These are phyloP conservation scores for cucumber (Cucumis sativus) DNA, from an alignment of 306 rosid species.

Conservation along the genomic window Cucumber_9930_V3 NC_026661.2:17214001-17214500, in stretches of 20 bases:
- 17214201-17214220: conserved; percentile 85
- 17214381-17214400: conserved; percentile 7
- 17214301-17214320: conserved; percentile 18
- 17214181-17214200: conserved; percentile 85
- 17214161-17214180: conserved; percentile 65
- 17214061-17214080: too few species aligned
- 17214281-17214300: conserved; percentile 5
- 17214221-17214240: conserved; percentile 54
- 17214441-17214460: conserved; percentile 42
- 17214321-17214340: conserved; percentile 40
- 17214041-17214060: background rate
- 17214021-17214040: background rate
- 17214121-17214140: background rate
- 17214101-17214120: background rate
- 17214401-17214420: conserved; percentile 3
- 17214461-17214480: conserved; percentile 91
- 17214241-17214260: conserved; percentile 1
- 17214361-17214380: conserved; percentile 32
- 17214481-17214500: conserved; percentile 92
- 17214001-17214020: background rate
- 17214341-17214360: conserved; percentile 80
- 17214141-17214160: conserved; percentile 13
- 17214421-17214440: conserved; percentile 10
- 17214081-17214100: background rate
- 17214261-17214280: conserved; percentile 5